Base-by-base conservation (phyloP, 2,329 filamentous ascomycete genomes). In the Exophiala sp. region DNA sequence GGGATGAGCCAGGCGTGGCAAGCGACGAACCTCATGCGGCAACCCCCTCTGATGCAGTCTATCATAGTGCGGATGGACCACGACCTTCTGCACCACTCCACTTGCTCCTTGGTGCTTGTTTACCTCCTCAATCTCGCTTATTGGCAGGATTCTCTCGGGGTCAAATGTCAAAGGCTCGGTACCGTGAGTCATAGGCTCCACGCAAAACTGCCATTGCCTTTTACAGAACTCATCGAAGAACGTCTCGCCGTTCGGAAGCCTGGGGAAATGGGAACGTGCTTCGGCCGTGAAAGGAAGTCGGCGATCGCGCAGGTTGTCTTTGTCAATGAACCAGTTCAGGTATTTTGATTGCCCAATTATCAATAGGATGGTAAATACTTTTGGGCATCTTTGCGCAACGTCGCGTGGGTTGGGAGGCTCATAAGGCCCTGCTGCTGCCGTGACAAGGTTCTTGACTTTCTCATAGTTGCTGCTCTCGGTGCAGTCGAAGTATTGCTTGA, bases 201-300 rank as follows among this genome's bases (percentile, higher is more conserved):
- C 60, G 48, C 64, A 68, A 44, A 65, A 66, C 34, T 42, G 59
- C 57, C 62, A 65, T 50, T 69, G 67, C 20, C 54, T 46, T 33
- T 64, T 50, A 42, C 62, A 64, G 55, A 69, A 69, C 8, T 52
- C 16, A 12, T 52, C 33, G n/a, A 65, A 60, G 40, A 66, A 64
- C 8, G 52, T 48, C 4, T 14, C 39, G 20, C 34, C 43, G 36
- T 43, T 46, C 36, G 59, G 55, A n/a, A 47, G 43, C 4, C 38
- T 34, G 20, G 62, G 62, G 33, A 63, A 65, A 8, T 18, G 16
- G 16, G 45, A 21, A 34, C 8, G 43, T 12, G 39, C 16, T 29
- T 64, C 38, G 59, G 53, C n/a, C 20, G 11, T n/a, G 20, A 56
- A 56, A 3, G 66, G 66, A 43, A 62, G 44, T 51, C 60, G 60